Base-by-base conservation (phyloP, 257 asterid genomes). In the Asclepias syriaca region DNA sequence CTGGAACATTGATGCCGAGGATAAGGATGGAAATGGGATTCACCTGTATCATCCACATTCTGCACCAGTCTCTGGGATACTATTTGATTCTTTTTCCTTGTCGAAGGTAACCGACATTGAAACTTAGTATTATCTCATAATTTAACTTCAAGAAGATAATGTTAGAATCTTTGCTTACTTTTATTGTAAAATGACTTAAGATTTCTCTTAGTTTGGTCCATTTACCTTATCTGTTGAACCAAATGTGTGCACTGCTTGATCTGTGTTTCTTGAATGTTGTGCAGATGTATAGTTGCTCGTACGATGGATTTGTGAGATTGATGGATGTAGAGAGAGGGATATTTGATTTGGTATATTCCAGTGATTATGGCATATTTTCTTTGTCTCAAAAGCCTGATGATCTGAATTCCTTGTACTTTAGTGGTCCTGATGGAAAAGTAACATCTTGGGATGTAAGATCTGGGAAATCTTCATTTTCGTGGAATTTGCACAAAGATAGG, bases 211-310 rank as follows among this genome's bases (percentile, higher is more conserved):
- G 27, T 24, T 40, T 43, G 48, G 21, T 58, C 14, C 37, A 37
- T 56, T 66, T 18, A 19, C 49, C 39, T 19, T 65, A 4, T 39
- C 53, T 18, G 39, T 8, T 37, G 49, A 37, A 19, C 6, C 3
- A 2, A 19, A 4, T 40, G 7, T 32, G 39, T 64, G 19, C 71
- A 71, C 67, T 65, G 71, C 63, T 75, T 46, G 61, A 61, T 55
- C 21, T 60, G 48, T 55, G 46, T 43, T 9, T 66, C 6, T 77
- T 66, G 43, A 77, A 70, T 39, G 72, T 46, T 78, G 58, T 88
- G 88, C 90, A 94, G 99, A 83, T 94, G 87, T 87, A 83, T 78
- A 94, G 87, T 75, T 88, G 90, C n/a, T 87, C 93, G 80, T 91
- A 89, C 74, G 84, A 88, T 75, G 99, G 99, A 73, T 84, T 87